Base-by-base conservation (phyloP, 2,329 filamentous ascomycete species). In the Paraphaeosphaeria sporulosa region DNA sequence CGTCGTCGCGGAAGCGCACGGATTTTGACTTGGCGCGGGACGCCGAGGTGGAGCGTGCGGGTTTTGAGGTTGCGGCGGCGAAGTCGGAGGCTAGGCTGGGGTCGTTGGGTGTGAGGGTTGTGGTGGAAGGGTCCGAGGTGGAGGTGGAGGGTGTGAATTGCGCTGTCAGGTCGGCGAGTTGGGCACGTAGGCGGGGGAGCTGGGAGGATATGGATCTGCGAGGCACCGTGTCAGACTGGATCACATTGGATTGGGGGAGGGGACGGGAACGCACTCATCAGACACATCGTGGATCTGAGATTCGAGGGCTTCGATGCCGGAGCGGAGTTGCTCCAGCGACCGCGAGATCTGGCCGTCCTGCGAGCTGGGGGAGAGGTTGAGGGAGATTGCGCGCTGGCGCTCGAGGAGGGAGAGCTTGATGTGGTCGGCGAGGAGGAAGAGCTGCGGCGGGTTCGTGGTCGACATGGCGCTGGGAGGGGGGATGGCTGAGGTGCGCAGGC, bases 331-430 rank as follows among this genome's bases (percentile, higher is more conserved):
- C 60, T 96, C 92, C 54, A 99, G 83, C 2, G 94, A 97, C 55
- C 92, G 87, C 17, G 91, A 91, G 68, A 98, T 94, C 77, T 96
- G 91, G 43, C 90, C 90, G 80, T 97, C 93, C 78, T 97, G 92
- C 21, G 89, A 88, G 74, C 90, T 90, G 53, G 87, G 87, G 60
- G 93, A 87, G 58, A 97, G 86, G 68, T 93, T 89, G 47, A 97
- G 85, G 15, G 89, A 91, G 71, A 92, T 88, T 51, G 94, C 93
- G 60, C 94, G 89, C 80, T 96, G 90, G 60, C 94, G 89, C 82
- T 98, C 95, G 27, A 98, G 88, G 17, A 99, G 86, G 15, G 94
- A 97, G 63, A 98, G 87, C 81, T 98, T 97, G 84, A 98, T 92
- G 80, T 98, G 94, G 81, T 99, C 95, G 72, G 94, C 93, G 59